Evolutionary conservation across 352 stramenopile species (phyloP).

Genomic region (Globisporangium parvum): DNA sequence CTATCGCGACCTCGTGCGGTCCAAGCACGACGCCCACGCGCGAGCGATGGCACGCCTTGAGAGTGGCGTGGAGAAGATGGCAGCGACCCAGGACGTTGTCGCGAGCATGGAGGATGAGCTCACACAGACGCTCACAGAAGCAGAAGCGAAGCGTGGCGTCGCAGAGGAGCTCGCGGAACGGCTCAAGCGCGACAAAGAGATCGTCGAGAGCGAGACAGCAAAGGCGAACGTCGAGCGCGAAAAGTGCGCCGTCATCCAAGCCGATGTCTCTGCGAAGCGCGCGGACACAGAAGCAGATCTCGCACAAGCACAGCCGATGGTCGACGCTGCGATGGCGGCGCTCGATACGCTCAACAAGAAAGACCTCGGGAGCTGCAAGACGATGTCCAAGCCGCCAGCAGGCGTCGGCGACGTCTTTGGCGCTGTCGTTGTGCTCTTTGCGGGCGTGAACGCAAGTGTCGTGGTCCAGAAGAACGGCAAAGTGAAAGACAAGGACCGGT

Average conservation of each 20-base stretch:
- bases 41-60: constrained; percentile 77
- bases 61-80: constrained; percentile 88
- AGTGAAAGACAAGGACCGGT: constrained; percentile 91
- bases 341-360: constrained; percentile 89
- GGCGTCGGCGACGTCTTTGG: constrained; percentile 87
- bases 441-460: constrained; percentile 61
- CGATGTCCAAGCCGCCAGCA: constrained; percentile 86
- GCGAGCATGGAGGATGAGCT: constrained; percentile 91
- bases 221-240: constrained; percentile 88
- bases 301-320: constrained; percentile 65
- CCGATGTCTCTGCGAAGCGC: constrained; percentile 90
- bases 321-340: constrained; percentile 85
- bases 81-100: constrained; percentile 84
- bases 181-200: constrained; percentile 87
- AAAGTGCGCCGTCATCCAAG: constrained; percentile 89
- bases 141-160: constrained; percentile 89
- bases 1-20: constrained; percentile 70
- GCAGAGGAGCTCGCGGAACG: constrained; percentile 91
- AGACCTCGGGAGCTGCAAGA: constrained; percentile 89
- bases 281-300: constrained; percentile 74
- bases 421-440: constrained; percentile 72
- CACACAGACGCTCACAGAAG: constrained; percentile 85
- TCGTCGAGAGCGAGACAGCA: constrained; percentile 90
- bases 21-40: constrained; percentile 53
- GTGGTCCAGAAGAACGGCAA: constrained; percentile 91